Evolutionary conservation across 108 stramenopile genomes (phyloP), one percentile per base, ranked within the genome.

Genomic region (Aurantiochytrium sp.): DNA sequence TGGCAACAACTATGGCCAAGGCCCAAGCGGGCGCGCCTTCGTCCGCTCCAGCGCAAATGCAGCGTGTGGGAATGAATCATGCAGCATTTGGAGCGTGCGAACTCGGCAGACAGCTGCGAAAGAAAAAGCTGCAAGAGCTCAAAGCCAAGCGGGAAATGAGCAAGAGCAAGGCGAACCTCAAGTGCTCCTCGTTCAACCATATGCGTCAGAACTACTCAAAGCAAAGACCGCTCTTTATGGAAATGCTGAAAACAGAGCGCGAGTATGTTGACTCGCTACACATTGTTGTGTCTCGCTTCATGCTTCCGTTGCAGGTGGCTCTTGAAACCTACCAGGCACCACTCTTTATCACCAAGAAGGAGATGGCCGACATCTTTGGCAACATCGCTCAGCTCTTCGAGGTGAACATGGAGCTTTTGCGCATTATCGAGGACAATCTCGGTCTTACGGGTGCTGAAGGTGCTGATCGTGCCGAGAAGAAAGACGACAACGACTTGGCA

Each of bases 241-340:
- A 83, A 28, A 83, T 83, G 73, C 4, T 83, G 43, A 83, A 83
- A 44, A 83, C 73, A 28, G 73, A 83, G 51, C 73, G 51, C 49
- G 49, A 51, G 21, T 83, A 83, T 23, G 73, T 83, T 6, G 73
- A 83, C 73, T 53, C 73, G 10, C 73, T 83, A 0, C 73, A 83
- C 51, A 23, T 83, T 53, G 73, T 83, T 6, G 73, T 83, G 23
- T 83, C 73, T 12, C 73, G 73, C 73, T 83, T 83, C 73, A 83
- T 83, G 73, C 73, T 83, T 10, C 73, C 73, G 10, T n/a, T 83
- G 49, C 73, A 83, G 2, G 73, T 83, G 49, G 73, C 73, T 5
- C 51, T 83, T 10, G 73, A 83, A 44, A 83, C 42, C 73, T 83
- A 83, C 73, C 73, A 25, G 21, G 73, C 51, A 12, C 73, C 73